phyloP scores from a whole-genome alignment of 140 eudicot species.

The Cichorium intybus region DNA sequence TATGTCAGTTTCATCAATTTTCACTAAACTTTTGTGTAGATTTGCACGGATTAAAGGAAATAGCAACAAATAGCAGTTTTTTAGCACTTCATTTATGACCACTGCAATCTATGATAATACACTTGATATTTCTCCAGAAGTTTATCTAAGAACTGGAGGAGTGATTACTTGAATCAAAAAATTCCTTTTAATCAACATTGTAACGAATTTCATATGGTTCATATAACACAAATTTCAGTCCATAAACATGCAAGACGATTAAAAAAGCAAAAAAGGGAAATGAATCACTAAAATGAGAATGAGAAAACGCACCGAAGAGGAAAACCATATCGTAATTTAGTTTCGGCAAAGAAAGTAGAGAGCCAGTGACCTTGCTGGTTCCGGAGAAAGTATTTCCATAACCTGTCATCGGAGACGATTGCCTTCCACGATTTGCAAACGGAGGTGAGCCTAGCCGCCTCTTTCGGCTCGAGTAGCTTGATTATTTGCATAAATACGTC shows the following conservation, averaged over 20 bases:
- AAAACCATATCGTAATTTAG: slow-evolving; percentile 50
- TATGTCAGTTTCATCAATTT: background rate
- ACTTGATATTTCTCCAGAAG: too few relatives aligned
- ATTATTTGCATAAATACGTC: slow-evolving; percentile 55
- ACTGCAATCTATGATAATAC: background rate
- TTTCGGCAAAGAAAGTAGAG: slow-evolving; percentile 55
- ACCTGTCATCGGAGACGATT: slow-evolving; percentile 44
- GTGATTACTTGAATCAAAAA: background rate
- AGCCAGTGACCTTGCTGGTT: slow-evolving; percentile 50
- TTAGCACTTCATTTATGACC: background rate
- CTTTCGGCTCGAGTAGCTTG: slow-evolving; percentile 50
- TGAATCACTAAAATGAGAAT: background rate
- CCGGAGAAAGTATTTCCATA: slow-evolving; percentile 65
- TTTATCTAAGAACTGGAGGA: too few relatives aligned
- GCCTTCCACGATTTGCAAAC: slow-evolving; percentile 66
- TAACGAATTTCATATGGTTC: too few relatives aligned
- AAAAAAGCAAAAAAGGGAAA: background rate
- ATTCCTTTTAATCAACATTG: background rate
- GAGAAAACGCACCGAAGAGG: slow-evolving; percentile 49
- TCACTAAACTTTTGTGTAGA: background rate
- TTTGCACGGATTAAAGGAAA: background rate
- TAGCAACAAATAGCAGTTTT: background rate
- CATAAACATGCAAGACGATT: background rate
- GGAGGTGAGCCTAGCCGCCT: slow-evolving; percentile 42
- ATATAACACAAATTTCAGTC: background rate